Conservation (phyloP, 2,329 filamentous ascomycete species). For the Diaporthe caulivora region DNA sequence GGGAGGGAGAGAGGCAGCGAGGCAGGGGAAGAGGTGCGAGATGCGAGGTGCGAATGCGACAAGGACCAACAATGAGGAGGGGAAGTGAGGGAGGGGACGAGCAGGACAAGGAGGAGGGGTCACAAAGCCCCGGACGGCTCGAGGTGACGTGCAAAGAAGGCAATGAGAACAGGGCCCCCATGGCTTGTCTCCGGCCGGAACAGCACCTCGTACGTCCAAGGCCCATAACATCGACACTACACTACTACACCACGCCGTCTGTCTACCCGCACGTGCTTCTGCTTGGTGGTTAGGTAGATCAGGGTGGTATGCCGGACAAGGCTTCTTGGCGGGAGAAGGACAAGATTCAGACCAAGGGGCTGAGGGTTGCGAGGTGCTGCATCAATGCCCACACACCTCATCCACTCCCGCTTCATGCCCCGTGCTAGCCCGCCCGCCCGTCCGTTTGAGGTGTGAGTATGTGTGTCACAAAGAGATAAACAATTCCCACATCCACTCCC, state of each 20-base stretch:
- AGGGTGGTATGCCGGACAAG: not conserved
- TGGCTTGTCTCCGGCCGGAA: not conserved
- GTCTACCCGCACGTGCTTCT: not conserved
- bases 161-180: not conserved
- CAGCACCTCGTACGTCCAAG: too few relatives aligned
- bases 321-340: slow-evolving; percentile 17
- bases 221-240: too few relatives aligned
- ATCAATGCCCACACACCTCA: slow-evolving; percentile 19
- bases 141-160: not conserved
- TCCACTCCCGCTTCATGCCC: slow-evolving; percentile 4
- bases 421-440: too few relatives aligned
- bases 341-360: not conserved
- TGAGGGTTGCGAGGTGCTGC: slow-evolving; percentile 7
- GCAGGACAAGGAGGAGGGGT: not conserved
- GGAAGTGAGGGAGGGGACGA: not conserved
- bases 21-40: too few relatives aligned
- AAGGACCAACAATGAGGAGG: too few relatives aligned
- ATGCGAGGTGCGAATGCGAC: too few relatives aligned
- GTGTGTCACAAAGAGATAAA: slow-evolving; percentile 24
- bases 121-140: slow-evolving; percentile 9
- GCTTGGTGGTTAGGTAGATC: not conserved
- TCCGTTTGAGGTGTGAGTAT: not conserved
- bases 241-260: not conserved
- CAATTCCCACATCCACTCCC: not conserved
- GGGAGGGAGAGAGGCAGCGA: too few relatives aligned